Evolutionary conservation across 352 stramenopile genomes (phyloP).

Genomic region (Globisporangium uncinulatum): DNA sequence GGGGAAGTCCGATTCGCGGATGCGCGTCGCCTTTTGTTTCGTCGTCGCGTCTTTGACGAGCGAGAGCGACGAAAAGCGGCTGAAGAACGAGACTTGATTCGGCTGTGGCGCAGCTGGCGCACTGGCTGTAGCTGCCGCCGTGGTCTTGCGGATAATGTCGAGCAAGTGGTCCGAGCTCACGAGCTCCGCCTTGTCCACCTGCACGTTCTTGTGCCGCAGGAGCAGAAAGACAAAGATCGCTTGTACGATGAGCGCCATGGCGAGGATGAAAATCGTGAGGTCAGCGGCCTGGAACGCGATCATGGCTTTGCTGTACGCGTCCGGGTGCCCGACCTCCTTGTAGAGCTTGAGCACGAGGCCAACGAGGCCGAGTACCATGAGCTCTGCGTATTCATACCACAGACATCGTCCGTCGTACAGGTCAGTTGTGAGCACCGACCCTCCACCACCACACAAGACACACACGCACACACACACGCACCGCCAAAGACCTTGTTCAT

Average conservation of each 20-base stretch:
- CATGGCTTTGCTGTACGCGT: slow-evolving; percentile 27
- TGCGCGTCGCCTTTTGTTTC: too few species aligned
- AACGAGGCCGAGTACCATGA: slow-evolving; percentile 59
- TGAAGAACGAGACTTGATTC: background rate
- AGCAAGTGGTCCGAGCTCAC: slow-evolving; percentile 35
- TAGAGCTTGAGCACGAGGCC: slow-evolving; percentile 46
- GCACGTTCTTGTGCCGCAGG: slow-evolving; percentile 28
- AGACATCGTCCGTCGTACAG: too few species aligned
- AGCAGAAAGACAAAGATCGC: slow-evolving; percentile 39
- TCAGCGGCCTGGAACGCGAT: slow-evolving; percentile 52
- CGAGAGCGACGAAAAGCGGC: slow-evolving; percentile 1
- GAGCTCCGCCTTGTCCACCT: slow-evolving; percentile 36
- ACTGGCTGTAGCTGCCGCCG: too few species aligned
- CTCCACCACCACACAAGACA: background rate
- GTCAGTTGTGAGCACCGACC: too few species aligned
- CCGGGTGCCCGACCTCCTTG: slow-evolving; percentile 27
- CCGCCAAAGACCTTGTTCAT: slow-evolving; percentile 46
- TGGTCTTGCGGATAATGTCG: slow-evolving; percentile 4
- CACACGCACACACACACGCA: background rate
- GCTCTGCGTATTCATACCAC: slow-evolving; percentile 15
- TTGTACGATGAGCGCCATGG: slow-evolving; percentile 48
- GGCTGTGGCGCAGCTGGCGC: background rate
- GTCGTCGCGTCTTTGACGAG: background rate
- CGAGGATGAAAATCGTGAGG: slow-evolving; percentile 49
- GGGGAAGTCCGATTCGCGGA: too few species aligned